Conservation (phyloP, 2,329 filamentous ascomycete genomes). For the Raffaelea arxii region DNA sequence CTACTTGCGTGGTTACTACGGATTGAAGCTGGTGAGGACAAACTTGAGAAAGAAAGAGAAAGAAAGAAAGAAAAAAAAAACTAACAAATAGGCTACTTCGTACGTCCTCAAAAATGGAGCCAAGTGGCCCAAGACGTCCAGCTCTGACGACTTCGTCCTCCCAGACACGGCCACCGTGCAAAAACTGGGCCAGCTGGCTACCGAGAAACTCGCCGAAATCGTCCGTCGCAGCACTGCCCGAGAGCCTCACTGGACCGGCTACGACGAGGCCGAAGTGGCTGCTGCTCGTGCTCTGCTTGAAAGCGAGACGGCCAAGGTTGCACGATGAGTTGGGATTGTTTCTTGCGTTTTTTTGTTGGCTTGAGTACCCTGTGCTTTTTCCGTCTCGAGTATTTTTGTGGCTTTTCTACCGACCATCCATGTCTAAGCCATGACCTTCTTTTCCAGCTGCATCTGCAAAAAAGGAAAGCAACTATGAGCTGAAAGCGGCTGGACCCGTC, state of each 20-base stretch:
- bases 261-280: slow-evolving; percentile 59
- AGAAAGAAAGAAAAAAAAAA: background rate
- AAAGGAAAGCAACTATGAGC: no score
- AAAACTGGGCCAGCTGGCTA: slow-evolving; percentile 62
- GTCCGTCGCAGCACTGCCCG: slow-evolving; percentile 51
- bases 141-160: slow-evolving; percentile 35
- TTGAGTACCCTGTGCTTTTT: background rate
- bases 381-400: background rate
- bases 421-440: background rate
- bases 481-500: no score
- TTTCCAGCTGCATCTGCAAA: background rate
- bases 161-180: slow-evolving; percentile 51
- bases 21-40: slow-evolving; percentile 62
- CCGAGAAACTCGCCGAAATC: slow-evolving; percentile 66
- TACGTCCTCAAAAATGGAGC: slow-evolving; percentile 34
- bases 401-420: background rate
- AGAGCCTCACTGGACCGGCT: slow-evolving; percentile 63
- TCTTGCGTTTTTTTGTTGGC: background rate
- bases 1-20: slow-evolving; percentile 88
- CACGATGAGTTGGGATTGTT: slow-evolving; percentile 28
- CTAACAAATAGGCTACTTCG: slow-evolving; percentile 32
- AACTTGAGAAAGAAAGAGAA: background rate
- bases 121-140: slow-evolving; percentile 31
- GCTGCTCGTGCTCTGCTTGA: slow-evolving; percentile 61
- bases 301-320: slow-evolving; percentile 33